These are phyloP conservation scores for Chrysochromulina tobinii DNA, from an alignment of 78 protist species.

Conservation along the genomic window DNA sequence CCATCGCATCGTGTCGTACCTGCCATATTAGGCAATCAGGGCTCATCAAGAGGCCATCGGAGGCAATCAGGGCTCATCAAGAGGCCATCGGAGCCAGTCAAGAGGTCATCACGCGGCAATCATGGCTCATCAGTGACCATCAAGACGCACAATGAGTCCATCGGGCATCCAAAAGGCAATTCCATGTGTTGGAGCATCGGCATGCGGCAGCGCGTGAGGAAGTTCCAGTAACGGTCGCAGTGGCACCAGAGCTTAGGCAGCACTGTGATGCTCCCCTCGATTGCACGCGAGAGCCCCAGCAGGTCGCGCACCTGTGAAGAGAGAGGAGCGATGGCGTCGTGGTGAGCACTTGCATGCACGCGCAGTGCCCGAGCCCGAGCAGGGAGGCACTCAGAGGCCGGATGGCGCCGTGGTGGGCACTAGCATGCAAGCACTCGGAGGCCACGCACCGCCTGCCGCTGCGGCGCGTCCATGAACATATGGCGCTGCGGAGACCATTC, in stretches of 20 bases:
- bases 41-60: not conserved
- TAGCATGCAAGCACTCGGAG: too few species aligned
- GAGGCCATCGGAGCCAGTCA: not conserved
- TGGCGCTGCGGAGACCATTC: constrained; percentile 8
- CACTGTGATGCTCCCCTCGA: not conserved
- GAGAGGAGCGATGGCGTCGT: too few species aligned
- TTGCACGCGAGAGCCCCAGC: not conserved
- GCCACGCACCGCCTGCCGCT: not conserved
- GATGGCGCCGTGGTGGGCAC: too few species aligned
- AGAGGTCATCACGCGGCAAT: too few species aligned
- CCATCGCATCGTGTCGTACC: not conserved
- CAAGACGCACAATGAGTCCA: not conserved
- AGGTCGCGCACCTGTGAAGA: not conserved
- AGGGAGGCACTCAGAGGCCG: too few species aligned
- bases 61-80: not conserved
- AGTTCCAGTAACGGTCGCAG: not conserved
- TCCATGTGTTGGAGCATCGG: not conserved
- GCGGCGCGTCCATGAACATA: constrained; percentile 6
- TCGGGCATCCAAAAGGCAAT: not conserved
- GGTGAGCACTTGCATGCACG: too few species aligned
- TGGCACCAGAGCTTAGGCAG: not conserved
- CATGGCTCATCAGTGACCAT: not conserved
- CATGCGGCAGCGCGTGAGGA: not conserved
- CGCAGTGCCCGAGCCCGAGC: too few species aligned
- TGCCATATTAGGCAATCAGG: too few species aligned